Percentiles rank a stretch among this genome's conserved stretches.
Conservation (phyloP, 768 basidiomycete genomes). For the Gloeophyllum trabeum region DNA sequence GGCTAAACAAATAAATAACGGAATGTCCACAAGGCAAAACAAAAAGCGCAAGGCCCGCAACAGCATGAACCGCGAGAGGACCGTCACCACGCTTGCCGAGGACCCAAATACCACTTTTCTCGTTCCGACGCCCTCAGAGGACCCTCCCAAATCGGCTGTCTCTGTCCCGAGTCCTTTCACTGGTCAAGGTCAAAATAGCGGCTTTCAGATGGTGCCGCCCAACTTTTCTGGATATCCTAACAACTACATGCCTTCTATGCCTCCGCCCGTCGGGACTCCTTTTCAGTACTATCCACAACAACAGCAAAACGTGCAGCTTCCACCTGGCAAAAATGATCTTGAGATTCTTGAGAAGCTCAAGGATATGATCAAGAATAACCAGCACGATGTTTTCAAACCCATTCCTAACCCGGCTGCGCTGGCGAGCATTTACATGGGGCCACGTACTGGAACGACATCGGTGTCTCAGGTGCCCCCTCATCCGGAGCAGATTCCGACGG, state of each 20-base stretch:
- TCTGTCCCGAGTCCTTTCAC: constrained; percentile 14
- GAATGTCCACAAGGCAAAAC: constrained; percentile 50
- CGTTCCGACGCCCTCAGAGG: constrained; percentile 39
- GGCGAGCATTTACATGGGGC: constrained; percentile 52
- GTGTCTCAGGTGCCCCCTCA: constrained; percentile 20
- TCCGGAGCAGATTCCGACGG: constrained; percentile 22
- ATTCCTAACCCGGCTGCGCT: constrained; percentile 55
- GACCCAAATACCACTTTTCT: constrained; percentile 44
- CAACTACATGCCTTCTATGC: constrained; percentile 13
- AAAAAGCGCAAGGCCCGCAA: constrained; percentile 51
- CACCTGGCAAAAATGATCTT: constrained; percentile 54
- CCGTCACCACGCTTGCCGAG: constrained; percentile 56
- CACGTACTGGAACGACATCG: constrained; percentile 12
- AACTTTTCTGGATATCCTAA: constrained; percentile 26
- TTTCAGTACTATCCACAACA: constrained; percentile 14
- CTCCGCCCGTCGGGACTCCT: background rate
- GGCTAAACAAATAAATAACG: background rate
- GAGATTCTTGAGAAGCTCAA: constrained; percentile 71
- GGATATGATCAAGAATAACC: constrained; percentile 54
- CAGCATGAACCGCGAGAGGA: constrained; percentile 48
- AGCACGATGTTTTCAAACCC: constrained; percentile 63
- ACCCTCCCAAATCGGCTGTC: constrained; percentile 24
- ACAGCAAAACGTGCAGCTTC: constrained; percentile 18
- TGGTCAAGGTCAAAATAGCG: constrained; percentile 4
- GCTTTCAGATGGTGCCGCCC: constrained; percentile 20